Base-by-base conservation (phyloP, 2,329 filamentous ascomycete genomes). In the Phyllachora maydis region DNA sequence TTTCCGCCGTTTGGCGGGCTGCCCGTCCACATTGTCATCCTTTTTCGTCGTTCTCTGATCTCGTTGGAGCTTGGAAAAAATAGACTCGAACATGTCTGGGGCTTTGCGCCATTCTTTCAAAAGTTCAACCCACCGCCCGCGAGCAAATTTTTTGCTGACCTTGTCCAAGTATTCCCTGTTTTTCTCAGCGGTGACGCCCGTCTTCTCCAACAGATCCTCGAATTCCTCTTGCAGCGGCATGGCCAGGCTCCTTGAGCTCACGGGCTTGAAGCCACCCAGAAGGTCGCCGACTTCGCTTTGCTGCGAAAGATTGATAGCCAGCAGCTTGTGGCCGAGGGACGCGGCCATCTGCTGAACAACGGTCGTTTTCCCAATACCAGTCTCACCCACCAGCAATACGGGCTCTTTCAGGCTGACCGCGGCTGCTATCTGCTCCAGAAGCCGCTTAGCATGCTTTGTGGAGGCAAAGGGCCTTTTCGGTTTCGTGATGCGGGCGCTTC, bases 231-330 rank as follows among this genome's bases (percentile, higher is more conserved):
- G 81, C 39, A 98, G 52, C 0, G 88, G 85, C 18, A 93, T 65
- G 1, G 88, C 76, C 27, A 95, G 58, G 30, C 71, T 90, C 33
- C 85, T 70, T 19, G 88, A 67, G 41, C 85, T 93, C 28, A 98
- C 75, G 1, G 88, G 88, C 44, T 98, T 98, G 54, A 91, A 95
- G 0, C 88, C 88, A 37, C 88, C 90, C 1, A 98, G 57, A 8
- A 99, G 54, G 50, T 99, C 88, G n/a, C 83, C 78, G 19, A 77
- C 83, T 47, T 99, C 90, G 39, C 83, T 95, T 44, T 99, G 90
- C 42, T 98, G 90, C 0, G 88, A 98, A 42, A 99, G 47, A 41
- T 99, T 99, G 40, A 98, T 82, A 3, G 83, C 79, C 0, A 82
- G 76, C 8, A 99, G 62, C 37, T 79, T 90, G 40, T 82, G 76